Conservation (phyloP, 2,329 filamentous ascomycete species). For the Trichoderma pleuroti region DNA sequence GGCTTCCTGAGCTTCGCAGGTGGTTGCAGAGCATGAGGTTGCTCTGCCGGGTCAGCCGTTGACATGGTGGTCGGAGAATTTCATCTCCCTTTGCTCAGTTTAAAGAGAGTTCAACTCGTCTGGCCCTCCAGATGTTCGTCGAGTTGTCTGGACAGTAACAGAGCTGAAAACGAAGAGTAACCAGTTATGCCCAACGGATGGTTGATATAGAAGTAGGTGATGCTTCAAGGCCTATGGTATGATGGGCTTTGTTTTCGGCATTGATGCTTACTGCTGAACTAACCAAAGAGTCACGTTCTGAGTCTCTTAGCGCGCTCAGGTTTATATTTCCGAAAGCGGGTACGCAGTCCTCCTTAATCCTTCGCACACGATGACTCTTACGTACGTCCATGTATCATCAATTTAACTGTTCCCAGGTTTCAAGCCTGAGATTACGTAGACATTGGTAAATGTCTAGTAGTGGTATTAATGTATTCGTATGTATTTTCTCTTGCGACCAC, state of each 20-base stretch:
- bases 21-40: not conserved
- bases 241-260: not conserved
- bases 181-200: not conserved
- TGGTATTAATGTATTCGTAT: not conserved
- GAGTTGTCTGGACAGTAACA: not conserved
- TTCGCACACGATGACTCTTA: not conserved
- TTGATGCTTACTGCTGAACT: not conserved
- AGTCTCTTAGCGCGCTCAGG: not conserved
- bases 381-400: not conserved
- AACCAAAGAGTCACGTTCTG: not conserved
- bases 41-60: not conserved
- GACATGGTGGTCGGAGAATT: not conserved
- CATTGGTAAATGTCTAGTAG: not conserved
- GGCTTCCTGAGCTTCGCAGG: slow-evolving; percentile 33
- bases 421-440: not conserved
- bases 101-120: not conserved
- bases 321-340: not conserved
- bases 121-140: not conserved
- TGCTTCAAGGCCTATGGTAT: not conserved
- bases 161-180: not conserved
- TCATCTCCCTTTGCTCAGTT: not conserved
- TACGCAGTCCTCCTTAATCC: not conserved
- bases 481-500: not conserved
- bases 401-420: not conserved
- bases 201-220: not conserved